Conservation (phyloP, 2,329 filamentous ascomycete species). For the Hypocrella siamensis region DNA sequence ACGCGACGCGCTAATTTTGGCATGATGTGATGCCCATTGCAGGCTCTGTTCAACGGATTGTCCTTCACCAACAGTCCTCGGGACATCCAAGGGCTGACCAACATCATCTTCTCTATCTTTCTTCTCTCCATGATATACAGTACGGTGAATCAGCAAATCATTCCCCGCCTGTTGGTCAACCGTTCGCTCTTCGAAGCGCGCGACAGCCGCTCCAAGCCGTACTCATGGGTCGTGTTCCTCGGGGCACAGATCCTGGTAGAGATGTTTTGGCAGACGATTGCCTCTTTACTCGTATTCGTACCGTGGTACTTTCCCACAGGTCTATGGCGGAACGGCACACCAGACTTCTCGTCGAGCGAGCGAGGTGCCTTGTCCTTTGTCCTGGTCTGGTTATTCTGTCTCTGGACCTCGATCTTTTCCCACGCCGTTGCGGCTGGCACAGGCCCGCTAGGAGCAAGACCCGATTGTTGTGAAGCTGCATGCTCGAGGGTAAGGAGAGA, state of each 20-base stretch:
- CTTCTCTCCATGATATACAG: conserved; percentile 57
- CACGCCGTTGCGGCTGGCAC: not conserved
- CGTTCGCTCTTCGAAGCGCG: conserved; percentile 55
- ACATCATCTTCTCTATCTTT: conserved; percentile 58
- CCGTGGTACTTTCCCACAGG: not conserved
- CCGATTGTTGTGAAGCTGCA: too few relatives aligned
- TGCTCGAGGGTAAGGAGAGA: too few relatives aligned
- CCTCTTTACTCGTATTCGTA: not conserved
- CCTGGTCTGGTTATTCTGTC: not conserved
- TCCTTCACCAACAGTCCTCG: conserved; percentile 46
- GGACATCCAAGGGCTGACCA: conserved; percentile 43
- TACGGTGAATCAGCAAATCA: conserved; percentile 37
- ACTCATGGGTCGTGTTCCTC: conserved; percentile 54
- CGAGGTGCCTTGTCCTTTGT: not conserved
- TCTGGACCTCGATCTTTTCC: not conserved
- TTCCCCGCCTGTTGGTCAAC: conserved; percentile 56
- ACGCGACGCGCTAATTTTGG: not conserved
- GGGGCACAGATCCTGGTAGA: conserved; percentile 28
- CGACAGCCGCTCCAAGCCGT: conserved; percentile 50
- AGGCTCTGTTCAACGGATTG: conserved; percentile 49
- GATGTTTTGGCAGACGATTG: conserved; percentile 10
- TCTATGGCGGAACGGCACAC: not conserved
- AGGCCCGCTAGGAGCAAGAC: too few relatives aligned
- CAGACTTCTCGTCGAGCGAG: not conserved
- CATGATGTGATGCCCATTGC: conserved; percentile 1